phyloP scores from a whole-genome alignment of 176 grass and related monocot species.

The Dendrocalamus sinicus region DNA sequence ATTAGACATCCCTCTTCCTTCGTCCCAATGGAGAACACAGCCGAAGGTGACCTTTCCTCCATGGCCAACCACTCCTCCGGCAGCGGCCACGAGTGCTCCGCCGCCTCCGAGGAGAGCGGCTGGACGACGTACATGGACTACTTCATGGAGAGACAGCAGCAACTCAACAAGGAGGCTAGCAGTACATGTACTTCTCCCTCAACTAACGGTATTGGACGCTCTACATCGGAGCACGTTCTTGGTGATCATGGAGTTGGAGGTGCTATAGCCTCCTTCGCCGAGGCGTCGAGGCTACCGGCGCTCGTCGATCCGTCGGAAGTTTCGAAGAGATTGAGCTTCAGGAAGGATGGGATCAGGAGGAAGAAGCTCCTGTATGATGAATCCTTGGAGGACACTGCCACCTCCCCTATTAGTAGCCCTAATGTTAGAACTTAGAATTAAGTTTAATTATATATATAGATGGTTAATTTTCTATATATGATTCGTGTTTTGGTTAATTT shows the following conservation, averaged over 20 bases:
- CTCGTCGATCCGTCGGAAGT: slow-evolving; percentile 14
- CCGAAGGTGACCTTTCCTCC: slow-evolving; percentile 5
- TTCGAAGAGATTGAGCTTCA: slow-evolving; percentile 27
- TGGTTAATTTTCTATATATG: neutral
- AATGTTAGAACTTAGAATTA: slow-evolving; percentile 26
- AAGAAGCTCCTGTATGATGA: slow-evolving; percentile 41
- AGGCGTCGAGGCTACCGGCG: neutral
- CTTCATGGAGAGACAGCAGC: slow-evolving; percentile 37
- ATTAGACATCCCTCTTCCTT: neutral
- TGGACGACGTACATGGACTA: slow-evolving; percentile 59
- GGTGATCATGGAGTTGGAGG: neutral
- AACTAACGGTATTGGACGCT: neutral
- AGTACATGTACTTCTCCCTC: neutral
- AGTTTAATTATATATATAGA: neutral
- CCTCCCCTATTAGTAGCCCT: slow-evolving; percentile 49
- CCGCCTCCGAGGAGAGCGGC: slow-evolving; percentile 45
- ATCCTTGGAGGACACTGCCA: slow-evolving; percentile 58
- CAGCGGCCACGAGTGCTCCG: neutral
- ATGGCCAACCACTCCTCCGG: slow-evolving; percentile 16
- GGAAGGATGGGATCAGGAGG: slow-evolving; percentile 16
- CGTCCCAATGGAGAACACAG: slow-evolving; percentile 21
- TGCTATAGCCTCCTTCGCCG: neutral
- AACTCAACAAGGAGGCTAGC: neutral
- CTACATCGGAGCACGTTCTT: neutral
- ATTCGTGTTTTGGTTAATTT: neutral